Evolutionary conservation across 495 filamentous ascomycete genomes (phyloP).

Genomic region (Delitschia confertaspora): DNA sequence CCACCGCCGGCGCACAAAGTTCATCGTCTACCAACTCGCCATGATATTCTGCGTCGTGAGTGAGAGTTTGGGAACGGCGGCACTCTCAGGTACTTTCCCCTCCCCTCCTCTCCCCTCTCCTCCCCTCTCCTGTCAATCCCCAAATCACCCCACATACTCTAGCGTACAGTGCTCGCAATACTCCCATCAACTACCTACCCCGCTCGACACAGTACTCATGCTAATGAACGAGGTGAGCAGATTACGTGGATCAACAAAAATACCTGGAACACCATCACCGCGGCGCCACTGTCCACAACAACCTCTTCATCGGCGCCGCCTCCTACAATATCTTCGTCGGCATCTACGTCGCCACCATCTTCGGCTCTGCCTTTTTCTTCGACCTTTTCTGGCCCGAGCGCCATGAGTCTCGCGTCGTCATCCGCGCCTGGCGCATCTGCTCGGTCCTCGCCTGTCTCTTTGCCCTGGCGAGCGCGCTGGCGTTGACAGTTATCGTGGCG

Average conservation of each 20-base stretch:
- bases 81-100: constrained; percentile 37
- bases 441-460: constrained; percentile 38
- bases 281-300: constrained; percentile 37
- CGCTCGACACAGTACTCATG: no score
- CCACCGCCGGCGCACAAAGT: constrained; percentile 44
- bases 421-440: constrained; percentile 42
- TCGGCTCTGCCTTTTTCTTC: constrained; percentile 47
- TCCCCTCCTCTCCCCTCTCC: not conserved
- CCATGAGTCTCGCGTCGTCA: constrained; percentile 37
- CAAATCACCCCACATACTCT: not conserved
- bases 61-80: constrained; percentile 43
- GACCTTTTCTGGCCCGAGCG: constrained; percentile 48
- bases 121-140: no score
- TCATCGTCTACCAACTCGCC: constrained; percentile 47
- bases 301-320: constrained; percentile 40
- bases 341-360: constrained; percentile 45
- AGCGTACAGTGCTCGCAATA: not conserved
- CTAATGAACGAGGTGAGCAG: constrained; percentile 24
- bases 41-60: constrained; percentile 47
- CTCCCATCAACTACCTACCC: no score
- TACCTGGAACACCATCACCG: constrained; percentile 32
- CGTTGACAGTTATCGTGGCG: constrained; percentile 40
- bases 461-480: constrained; percentile 37
- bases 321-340: constrained; percentile 48
- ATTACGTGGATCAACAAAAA: constrained; percentile 43